phyloP scores from a whole-genome alignment of 1,139 yeast species.

The Blastobotrys serpentis region DNA sequence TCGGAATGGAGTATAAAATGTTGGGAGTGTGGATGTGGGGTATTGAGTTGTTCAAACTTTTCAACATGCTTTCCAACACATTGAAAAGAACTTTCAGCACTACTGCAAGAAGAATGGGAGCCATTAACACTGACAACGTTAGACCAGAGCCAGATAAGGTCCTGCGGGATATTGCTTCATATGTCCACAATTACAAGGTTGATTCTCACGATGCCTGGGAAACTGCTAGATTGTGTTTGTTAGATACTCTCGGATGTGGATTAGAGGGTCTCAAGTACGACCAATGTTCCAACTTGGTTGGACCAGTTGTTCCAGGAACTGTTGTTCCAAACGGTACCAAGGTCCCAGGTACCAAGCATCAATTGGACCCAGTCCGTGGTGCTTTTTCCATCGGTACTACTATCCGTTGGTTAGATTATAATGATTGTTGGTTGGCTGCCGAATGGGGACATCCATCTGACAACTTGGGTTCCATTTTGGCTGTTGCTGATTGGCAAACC shows the following conservation, averaged over 20 bases:
- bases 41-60: not conserved
- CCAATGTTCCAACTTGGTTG: slow-evolving; percentile 49
- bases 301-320: slow-evolving; percentile 57
- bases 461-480: slow-evolving; percentile 56
- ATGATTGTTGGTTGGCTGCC: slow-evolving; percentile 64
- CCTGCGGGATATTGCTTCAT: slow-evolving; percentile 49
- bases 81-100: slow-evolving; percentile 12
- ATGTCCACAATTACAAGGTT: slow-evolving; percentile 49
- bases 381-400: slow-evolving; percentile 57
- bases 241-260: slow-evolving; percentile 61
- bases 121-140: slow-evolving; percentile 44
- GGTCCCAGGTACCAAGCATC: slow-evolving; percentile 52
- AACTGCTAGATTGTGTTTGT: slow-evolving; percentile 53
- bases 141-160: slow-evolving; percentile 53
- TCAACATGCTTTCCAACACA: slow-evolving; percentile 9
- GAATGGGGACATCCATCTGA: slow-evolving; percentile 69
- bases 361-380: slow-evolving; percentile 55
- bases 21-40: not conserved
- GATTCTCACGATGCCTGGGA: slow-evolving; percentile 49
- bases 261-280: slow-evolving; percentile 57
- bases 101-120: slow-evolving; percentile 25
- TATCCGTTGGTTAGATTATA: slow-evolving; percentile 59
- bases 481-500: slow-evolving; percentile 57
- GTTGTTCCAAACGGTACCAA: slow-evolving; percentile 53
- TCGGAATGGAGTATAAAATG: not conserved